phyloP scores from a whole-genome alignment of 164 flowering plant genomes.

The Tinospora cordifolia region DNA sequence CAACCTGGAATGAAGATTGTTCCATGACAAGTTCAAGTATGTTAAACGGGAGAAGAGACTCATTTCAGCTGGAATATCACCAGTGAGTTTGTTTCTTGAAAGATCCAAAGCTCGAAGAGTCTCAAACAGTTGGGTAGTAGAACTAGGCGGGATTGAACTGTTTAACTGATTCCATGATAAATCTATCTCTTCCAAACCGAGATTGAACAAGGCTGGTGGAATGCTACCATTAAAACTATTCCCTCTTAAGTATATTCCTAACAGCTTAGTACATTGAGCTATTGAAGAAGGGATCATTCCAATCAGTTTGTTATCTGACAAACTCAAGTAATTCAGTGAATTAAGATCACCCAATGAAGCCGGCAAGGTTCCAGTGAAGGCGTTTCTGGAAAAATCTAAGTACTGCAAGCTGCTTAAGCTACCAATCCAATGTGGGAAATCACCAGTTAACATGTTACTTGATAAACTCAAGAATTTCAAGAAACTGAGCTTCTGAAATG shows the following conservation, averaged over 20 bases:
- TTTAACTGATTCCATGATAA: slow-evolving; percentile 44
- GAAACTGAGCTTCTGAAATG: slow-evolving; percentile 37
- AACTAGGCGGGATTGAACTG: slow-evolving; percentile 59
- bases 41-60: slow-evolving; percentile 54
- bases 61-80: slow-evolving; percentile 70
- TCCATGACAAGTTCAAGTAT: slow-evolving; percentile 87
- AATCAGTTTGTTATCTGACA: slow-evolving; percentile 42
- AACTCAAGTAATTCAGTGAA: slow-evolving; percentile 37
- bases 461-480: slow-evolving; percentile 36
- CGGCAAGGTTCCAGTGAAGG: slow-evolving; percentile 52
- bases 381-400: slow-evolving; percentile 56
- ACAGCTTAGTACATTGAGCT: slow-evolving; percentile 35
- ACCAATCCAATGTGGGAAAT: slow-evolving; percentile 65
- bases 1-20: slow-evolving; percentile 43
- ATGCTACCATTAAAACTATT: slow-evolving; percentile 64
- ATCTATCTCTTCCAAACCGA: slow-evolving; percentile 64
- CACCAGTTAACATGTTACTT: slow-evolving; percentile 42
- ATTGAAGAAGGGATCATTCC: slow-evolving; percentile 57
- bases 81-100: slow-evolving; percentile 54
- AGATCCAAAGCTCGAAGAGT: slow-evolving; percentile 51
- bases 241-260: slow-evolving; percentile 36
- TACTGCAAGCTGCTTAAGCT: slow-evolving; percentile 40
- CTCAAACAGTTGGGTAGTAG: slow-evolving; percentile 42
- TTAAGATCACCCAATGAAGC: slow-evolving; percentile 46
- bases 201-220: slow-evolving; percentile 56